Evolutionary conservation across 257 asterid species (phyloP).

Genomic region (Gentiana dahurica): DNA sequence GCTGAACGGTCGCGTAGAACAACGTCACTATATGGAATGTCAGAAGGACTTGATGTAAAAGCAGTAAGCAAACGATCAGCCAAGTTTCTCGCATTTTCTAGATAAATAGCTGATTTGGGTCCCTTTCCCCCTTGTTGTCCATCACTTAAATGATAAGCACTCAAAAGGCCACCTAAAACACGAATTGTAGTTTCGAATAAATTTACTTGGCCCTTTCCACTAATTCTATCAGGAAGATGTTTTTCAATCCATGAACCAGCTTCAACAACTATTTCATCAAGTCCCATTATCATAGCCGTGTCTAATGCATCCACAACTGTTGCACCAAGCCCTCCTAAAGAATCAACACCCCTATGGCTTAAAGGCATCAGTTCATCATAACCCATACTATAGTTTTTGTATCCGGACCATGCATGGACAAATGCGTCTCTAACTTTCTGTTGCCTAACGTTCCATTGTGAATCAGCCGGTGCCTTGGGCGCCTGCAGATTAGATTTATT

Average conservation of each 20-base stretch:
- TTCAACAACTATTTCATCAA: constrained; percentile 58
- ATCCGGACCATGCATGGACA: constrained; percentile 94
- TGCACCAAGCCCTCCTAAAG: constrained; percentile 96
- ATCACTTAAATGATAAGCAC: constrained; percentile 90
- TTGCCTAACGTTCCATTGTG: constrained; percentile 61
- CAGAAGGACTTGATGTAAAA: constrained; percentile 74
- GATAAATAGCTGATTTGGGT: constrained; percentile 69
- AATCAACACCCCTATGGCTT: constrained; percentile 68
- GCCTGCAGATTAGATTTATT: constrained; percentile 29
- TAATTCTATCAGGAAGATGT: constrained; percentile 57
- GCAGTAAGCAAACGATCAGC: constrained; percentile 81
- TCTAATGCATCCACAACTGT: constrained; percentile 88
- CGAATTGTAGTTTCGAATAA: constrained; percentile 93
- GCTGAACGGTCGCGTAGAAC: constrained; percentile 63
- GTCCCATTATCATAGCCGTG: constrained; percentile 94
- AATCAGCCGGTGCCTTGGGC: constrained; percentile 23
- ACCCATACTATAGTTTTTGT: constrained; percentile 67
- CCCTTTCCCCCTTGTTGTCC: constrained; percentile 51
- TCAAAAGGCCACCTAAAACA: constrained; percentile 81
- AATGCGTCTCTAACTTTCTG: constrained; percentile 77
- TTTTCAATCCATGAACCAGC: constrained; percentile 91
- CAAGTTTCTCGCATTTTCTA: constrained; percentile 79
- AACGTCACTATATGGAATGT: constrained; percentile 82
- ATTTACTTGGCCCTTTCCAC: constrained; percentile 77
- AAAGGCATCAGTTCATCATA: constrained; percentile 94